Base-by-base conservation (phyloP, 1,284 basidiomycete species). In the Phylloboletellus chloephorus region DNA sequence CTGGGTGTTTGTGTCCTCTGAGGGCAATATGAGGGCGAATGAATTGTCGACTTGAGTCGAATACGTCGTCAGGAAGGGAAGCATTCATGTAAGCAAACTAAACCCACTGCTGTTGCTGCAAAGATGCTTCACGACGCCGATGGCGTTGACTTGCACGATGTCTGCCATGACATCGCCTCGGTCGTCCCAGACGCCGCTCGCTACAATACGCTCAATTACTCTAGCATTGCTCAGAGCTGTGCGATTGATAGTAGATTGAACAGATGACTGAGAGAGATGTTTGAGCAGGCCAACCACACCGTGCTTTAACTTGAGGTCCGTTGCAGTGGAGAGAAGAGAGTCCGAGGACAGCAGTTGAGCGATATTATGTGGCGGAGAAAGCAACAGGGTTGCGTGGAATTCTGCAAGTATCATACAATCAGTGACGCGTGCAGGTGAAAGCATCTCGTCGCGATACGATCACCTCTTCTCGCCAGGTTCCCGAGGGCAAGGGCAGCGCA, bases 71-170 rank as follows among this genome's bases (percentile, higher is more conserved):
- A 51, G 34, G 10, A 33, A 51, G 31, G 15, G 7, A 7, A 33
- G 37, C 30, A 16, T 16, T 12, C 7, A 8, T 10, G 16, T 13
- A 15, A 37, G 31, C n/a, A 53, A 52, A 26, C 10, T 4, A 28
- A 20, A 64, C 78, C 54, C 55, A 92, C 91, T 68, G 54, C 78
- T 82, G 25, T 74, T 75, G 46, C 77, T 79, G 58, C 87, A 91
- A 42, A 98, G 71, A 57, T 96, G 88, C 65, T 97, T 97, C 21
- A 88, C 75, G 12, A 93, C 73, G 0, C 89, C 90, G 31, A 97
- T 86, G 0, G 89, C 88, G 34, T 82, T 83, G 19, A 92, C 74
- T 64, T 98, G 95, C 0, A 98, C 79, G 9, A 88, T 76, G 41
- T 88, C 85, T 9, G 85, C 78, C 67, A 91, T 78, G 37, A 67